Evolutionary conservation across 2,329 filamentous ascomycete species (phyloP), one percentile per base, ranked within the genome.

Genomic region (Ophiocordyceps camponoti-rufipedis): DNA sequence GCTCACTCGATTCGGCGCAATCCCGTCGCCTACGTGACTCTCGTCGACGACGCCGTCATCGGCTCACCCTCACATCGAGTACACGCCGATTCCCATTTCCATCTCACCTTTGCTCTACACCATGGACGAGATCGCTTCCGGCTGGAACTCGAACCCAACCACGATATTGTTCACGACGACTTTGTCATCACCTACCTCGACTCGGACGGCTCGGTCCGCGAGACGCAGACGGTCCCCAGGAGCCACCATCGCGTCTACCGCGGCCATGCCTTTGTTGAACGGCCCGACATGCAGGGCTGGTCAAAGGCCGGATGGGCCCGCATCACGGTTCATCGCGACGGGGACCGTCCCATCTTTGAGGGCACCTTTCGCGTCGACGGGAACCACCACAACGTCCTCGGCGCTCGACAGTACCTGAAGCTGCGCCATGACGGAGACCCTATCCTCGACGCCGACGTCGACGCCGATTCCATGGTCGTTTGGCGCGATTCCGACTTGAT

Each of bases 401-500:
- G 85, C 28, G 75, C 74, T 50, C 72, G 73, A 28, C 81, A 78
- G 49, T 98, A 91, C 57, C 70, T 75, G 57, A 71, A 75, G 51
- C 87, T 85, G 42, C 81, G 75, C 56, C 76, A 85, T 49, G 60
- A 66, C 19, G 66, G 79, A 41, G 91, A 98, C 58, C 87, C 2
- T 66, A 72, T 28, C 59, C 85, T 8, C 64, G 72, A 13, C 51
- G 57, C 28, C 60, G 65, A 31, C 58, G 57, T 5, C 73, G 79
- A 31, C 33, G 29, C 3, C 29, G 84, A 94, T 49, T 82, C 76
- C 57, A 91, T 98, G 88, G 71, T 95, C 33, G 73, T 95, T 1
- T 96, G 85, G 72, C 77, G 88, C 51, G 88, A 96, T 58, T 94
- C 87, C 28, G 91, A 98, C 60, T 77, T 95, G 56, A 60, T 66